These are phyloP conservation scores for Gossypium gossypioides DNA, from an alignment of 441 rosid genomes.

Conservation along the genomic window DNA sequence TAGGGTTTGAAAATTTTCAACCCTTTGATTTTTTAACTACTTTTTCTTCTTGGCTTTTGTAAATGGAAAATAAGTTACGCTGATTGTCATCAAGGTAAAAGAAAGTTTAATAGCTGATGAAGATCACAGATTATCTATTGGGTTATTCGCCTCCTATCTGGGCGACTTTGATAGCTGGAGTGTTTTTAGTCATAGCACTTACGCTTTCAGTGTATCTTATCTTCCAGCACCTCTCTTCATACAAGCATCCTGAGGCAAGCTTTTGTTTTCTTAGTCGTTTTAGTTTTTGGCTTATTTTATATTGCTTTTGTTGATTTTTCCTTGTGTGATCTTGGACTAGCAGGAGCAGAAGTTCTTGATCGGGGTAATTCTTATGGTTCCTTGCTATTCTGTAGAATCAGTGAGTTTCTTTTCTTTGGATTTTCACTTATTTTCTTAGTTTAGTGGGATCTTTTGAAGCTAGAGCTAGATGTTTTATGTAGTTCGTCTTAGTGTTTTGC, in stretches of 20 bases:
- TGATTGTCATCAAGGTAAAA: too few relatives aligned
- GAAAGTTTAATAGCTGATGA: too few relatives aligned
- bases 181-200: constrained; percentile 24
- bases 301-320: constrained; percentile 4
- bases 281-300: neutral
- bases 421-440: neutral
- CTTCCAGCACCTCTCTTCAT: constrained; percentile 86
- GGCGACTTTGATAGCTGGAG: too few relatives aligned
- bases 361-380: constrained; percentile 97
- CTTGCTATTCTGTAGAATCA: constrained; percentile 86
- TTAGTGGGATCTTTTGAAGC: neutral
- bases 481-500: neutral
- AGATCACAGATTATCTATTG: too few relatives aligned
- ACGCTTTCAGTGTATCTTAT: constrained; percentile 70
- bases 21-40: too few relatives aligned
- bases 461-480: neutral
- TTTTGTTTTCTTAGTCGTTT: neutral
- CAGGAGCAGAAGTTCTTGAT: constrained; percentile 98
- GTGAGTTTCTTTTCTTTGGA: constrained; percentile 33
- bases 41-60: too few relatives aligned
- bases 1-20: too few relatives aligned
- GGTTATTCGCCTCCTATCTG: too few relatives aligned
- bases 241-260: constrained; percentile 91
- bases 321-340: neutral
- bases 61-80: too few relatives aligned